A percentile compares a stretch with the other conserved stretches of the same genome.
These are phyloP conservation scores for Geotrichum restrictum DNA, from an alignment of 1,139 yeast species.

Conservation along the genomic window DNA sequence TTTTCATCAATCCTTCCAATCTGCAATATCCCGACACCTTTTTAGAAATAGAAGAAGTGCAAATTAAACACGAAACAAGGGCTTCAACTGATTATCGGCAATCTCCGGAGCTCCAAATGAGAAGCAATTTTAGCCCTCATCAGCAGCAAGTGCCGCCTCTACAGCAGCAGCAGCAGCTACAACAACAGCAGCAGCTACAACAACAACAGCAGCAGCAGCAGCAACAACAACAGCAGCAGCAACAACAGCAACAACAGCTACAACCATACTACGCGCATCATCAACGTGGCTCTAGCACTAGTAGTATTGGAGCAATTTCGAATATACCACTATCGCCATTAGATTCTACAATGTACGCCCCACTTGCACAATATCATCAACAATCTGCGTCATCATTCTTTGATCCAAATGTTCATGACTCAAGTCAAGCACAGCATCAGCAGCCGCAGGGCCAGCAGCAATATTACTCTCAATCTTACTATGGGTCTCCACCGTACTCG, in stretches of 20 bases:
- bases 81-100: not conserved
- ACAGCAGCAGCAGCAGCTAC: constrained; percentile 4
- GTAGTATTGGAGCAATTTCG: not conserved
- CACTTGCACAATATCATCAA: constrained; percentile 1
- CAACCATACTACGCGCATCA: not conserved
- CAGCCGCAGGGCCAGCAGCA: not conserved
- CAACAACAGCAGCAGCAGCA: not conserved
- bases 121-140: not conserved
- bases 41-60: too few relatives aligned
- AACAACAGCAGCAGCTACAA: not conserved
- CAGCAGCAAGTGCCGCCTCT: constrained; percentile 2
- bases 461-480: constrained; percentile 1
- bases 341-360: not conserved
- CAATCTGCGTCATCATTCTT: not conserved
- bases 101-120: not conserved
- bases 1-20: not conserved
- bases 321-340: not conserved
- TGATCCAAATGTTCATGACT: not conserved
- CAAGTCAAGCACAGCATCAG: not conserved
- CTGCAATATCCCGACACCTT: not conserved
- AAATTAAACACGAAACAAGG: too few relatives aligned
- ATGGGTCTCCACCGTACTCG: not conserved
- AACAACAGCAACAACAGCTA: not conserved
- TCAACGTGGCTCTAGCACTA: not conserved
- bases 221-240: not conserved